Base-by-base conservation (phyloP, 1,139 yeast species). In the Wickerhamiella pararugosa region DNA sequence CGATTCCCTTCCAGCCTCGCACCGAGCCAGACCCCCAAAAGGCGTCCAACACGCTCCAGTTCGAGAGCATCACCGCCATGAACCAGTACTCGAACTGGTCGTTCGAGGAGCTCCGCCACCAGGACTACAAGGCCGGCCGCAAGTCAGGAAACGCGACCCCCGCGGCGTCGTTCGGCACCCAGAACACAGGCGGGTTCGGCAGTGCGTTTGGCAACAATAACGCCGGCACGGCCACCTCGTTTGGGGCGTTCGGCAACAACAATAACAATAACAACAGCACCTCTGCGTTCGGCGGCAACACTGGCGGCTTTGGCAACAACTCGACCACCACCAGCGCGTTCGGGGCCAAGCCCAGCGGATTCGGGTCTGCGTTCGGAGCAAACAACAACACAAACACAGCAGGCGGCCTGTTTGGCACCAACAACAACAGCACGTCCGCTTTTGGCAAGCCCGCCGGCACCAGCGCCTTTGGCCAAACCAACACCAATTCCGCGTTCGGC, bases 51-150 rank as follows among this genome's bases (percentile, higher is more conserved):
- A 49, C 54, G 8, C 76, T 72, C 51, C 63, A 71, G 39, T 90
- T 70, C 60, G 86, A 87, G 58, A 77, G 76, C 53, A 77, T 92
- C 48, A 67, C 81, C 21, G 73, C 83, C 35, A 87, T 90, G 97
- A 94, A 94, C 9, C 94, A 84, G 56, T 90, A 90, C 59, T 70
- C 71, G 51, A 76, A 76, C 54, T 82, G 64, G 54, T 81, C 94
- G 0, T 73, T 79, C 54, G 96, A 87, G 60, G 98, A 90, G 59
- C 70, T 90, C 61, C 72, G 99, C 59, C 65, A 73, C 52, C 90
- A 81, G 60, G 99, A 90, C 62, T 90, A 90, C 58, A 76, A 77
- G 54, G 83, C 77, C 49, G 75, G 75, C 48, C 72, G 77, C 44
- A 67, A 61, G 42, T 59, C 31, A 55, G 57, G 26, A 35, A 39